Evolutionary conservation across 163 green algal species (phyloP), one percentile per base, ranked within the genome.

Genomic region (Chloromonas sp.): DNA sequence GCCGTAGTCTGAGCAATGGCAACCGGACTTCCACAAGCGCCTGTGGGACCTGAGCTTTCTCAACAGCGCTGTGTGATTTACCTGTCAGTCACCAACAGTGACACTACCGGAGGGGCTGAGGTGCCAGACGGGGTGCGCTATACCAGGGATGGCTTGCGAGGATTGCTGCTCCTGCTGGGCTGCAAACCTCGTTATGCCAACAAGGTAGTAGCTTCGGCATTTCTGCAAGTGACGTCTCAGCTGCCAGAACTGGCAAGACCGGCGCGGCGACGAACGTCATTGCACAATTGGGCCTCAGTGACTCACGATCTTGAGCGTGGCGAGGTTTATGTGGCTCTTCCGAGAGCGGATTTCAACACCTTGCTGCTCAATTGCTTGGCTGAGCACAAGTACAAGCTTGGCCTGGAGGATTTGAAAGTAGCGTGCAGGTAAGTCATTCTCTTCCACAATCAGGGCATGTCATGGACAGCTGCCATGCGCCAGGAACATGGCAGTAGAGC

Each of bases 151-250:
- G 81, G 79, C 1, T 76, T 92, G 60, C 85, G 88, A 2, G 79
- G 58, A 1, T 78, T 91, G 74, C 84, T 92, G 59, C 85, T 86
- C 76, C 85, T 94, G 58, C 91, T 96, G 86, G 95, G 95, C 3
- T 94, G 89, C 87, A 97, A 97, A 83, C 92, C 92, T 5, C 87
- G 92, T 0, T 87, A 92, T 3, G 93, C 94, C 2, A 83, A 94
- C 86, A 96, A 96, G 86, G 88, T 93, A 0, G 87, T 82, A 0
- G 71, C 89, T 8, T 83, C 86, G 57, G 84, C 91, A 13, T 95
- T 95, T 60, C 74, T 84, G 76, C 79, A 58, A 3, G 36, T 84
- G 5, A 66, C 36, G 1, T 36, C 62, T 2, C 36, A 58, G 36
- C 66, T 84, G 2, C 81, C 81, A 14, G 81, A 71, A 79, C 82